Evolutionary conservation across 768 basidiomycete species (phyloP).

Genomic region (Dacryopinax primogenitus): DNA sequence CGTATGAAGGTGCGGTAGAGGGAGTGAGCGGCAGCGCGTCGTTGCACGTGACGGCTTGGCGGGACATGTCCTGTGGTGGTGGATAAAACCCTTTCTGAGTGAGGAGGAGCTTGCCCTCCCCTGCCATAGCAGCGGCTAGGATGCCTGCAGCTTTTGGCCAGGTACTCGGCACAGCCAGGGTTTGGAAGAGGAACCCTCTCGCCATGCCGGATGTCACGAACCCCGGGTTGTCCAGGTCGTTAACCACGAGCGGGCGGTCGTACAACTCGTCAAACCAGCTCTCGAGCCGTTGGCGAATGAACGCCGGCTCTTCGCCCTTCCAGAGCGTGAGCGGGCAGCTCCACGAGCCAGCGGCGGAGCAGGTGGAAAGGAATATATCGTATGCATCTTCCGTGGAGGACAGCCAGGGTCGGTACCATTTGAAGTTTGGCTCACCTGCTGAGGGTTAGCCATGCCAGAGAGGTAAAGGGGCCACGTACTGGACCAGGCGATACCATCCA

Average conservation of each 20-base stretch:
- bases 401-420: conserved; percentile 13
- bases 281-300: conserved; percentile 13
- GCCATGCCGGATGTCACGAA: conserved; percentile 12
- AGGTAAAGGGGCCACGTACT: background rate
- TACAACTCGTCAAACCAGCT: conserved; percentile 14
- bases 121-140: conserved; percentile 13
- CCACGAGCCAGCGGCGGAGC: conserved; percentile 12
- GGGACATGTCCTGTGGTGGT: background rate
- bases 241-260: conserved; percentile 10
- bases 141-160: conserved; percentile 1
- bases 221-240: background rate
- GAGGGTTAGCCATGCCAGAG: background rate
- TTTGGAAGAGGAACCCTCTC: conserved; percentile 11
- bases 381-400: conserved; percentile 12
- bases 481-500: conserved; percentile 13
- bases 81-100: background rate
- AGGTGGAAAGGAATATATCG: conserved; percentile 11
- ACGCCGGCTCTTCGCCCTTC: conserved; percentile 5
- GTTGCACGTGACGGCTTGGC: conserved; percentile 15
- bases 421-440: conserved; percentile 12
- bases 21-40: conserved; percentile 10
- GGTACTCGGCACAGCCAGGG: conserved; percentile 1
- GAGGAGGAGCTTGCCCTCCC: conserved; percentile 10
- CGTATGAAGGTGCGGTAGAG: conserved; percentile 7
- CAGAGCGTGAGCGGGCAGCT: conserved; percentile 12